A percentile compares a stretch with the other conserved stretches of the same genome.
Conservation (phyloP, 1,139 yeast genomes). For the Geotrichum candidum region DNA sequence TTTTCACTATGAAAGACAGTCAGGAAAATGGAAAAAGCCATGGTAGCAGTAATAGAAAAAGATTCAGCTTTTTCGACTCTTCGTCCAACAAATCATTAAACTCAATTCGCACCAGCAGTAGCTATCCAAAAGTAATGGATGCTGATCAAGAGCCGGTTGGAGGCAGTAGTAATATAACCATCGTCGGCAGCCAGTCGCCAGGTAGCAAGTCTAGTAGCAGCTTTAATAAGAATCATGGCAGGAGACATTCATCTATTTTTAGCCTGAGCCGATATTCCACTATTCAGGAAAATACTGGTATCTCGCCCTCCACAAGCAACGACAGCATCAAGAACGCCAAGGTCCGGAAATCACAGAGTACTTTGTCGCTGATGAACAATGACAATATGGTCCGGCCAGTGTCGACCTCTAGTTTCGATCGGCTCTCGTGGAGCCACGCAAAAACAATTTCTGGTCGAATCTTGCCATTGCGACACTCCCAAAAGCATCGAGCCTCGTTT, state of each 20-base stretch:
- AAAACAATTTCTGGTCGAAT: constrained; percentile 9
- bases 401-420: background rate
- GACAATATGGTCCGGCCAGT: background rate
- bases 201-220: background rate
- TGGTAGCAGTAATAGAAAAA: background rate
- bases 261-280: background rate
- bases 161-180: background rate
- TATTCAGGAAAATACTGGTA: constrained; percentile 1
- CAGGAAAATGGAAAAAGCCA: background rate
- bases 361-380: background rate
- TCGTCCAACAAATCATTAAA: background rate
- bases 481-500: constrained; percentile 5
- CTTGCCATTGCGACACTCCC: background rate
- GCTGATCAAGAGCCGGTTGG: background rate
- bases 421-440: constrained; percentile 5
- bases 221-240: background rate
- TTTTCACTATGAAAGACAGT: constrained; percentile 1
- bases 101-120: background rate
- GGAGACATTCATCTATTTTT: constrained; percentile 5
- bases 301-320: background rate
- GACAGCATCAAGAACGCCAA: background rate
- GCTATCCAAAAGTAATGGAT: background rate
- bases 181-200: background rate
- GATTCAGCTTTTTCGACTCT: constrained; percentile 6
- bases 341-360: constrained; percentile 2